These are phyloP conservation scores for Penicillium argentinense DNA, from an alignment of 495 filamentous ascomycete genomes.

Conservation along the genomic window DNA sequence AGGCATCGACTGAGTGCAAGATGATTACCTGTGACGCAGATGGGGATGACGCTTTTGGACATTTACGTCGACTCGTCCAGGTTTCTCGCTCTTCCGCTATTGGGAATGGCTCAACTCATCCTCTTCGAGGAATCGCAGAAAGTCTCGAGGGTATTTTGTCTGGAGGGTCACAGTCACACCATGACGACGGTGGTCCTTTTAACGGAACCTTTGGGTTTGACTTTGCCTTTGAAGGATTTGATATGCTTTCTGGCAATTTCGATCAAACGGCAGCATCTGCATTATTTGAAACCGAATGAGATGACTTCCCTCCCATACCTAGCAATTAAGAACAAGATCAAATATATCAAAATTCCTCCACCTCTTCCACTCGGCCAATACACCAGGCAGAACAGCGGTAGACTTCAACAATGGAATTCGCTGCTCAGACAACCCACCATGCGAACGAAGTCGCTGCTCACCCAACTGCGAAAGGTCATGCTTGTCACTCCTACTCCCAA, in stretches of 20 bases:
- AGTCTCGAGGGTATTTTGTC: background rate
- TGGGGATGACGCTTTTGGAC: background rate
- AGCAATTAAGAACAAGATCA: slow-evolving; percentile 5
- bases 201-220: background rate
- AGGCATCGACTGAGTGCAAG: background rate
- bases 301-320: background rate
- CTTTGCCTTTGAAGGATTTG: background rate
- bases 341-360: slow-evolving; percentile 7
- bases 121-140: background rate
- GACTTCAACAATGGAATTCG: slow-evolving; percentile 1
- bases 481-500: background rate
- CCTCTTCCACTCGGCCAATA: background rate
- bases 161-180: background rate
- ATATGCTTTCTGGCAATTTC: background rate
- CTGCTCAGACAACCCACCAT: slow-evolving; percentile 8
- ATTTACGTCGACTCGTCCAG: background rate
- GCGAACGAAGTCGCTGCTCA: background rate
- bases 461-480: slow-evolving; percentile 2
- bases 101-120: background rate
- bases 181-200: background rate
- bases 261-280: background rate
- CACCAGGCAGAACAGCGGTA: background rate
- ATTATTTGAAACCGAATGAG: too few species aligned
- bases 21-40: background rate
- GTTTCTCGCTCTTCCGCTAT: background rate